Percentiles rank a stretch among this genome's conserved stretches.
phyloP scores from a whole-genome alignment of 1,284 basidiomycete genomes.

The Spongispora temasekensis region DNA sequence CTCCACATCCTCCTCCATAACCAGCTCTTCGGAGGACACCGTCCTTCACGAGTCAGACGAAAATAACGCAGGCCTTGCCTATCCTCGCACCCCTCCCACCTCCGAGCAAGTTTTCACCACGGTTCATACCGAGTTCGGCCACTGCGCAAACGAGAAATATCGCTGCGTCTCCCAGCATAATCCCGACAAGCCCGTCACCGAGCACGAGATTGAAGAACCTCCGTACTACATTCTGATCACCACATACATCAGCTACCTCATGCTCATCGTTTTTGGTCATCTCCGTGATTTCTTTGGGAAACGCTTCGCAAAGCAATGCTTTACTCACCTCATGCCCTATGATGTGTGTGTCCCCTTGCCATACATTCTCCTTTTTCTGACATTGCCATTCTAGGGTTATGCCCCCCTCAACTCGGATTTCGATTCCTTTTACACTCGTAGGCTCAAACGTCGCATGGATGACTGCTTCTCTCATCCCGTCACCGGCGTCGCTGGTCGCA shows the following conservation, averaged over 20 bases:
- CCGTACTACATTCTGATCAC: slow-evolving; percentile 89
- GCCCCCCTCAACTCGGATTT: slow-evolving; percentile 98
- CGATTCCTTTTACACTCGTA: slow-evolving; percentile 98
- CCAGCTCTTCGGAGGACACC: slow-evolving; percentile 63
- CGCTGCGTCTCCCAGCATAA: slow-evolving; percentile 68
- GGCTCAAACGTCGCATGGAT: slow-evolving; percentile 92
- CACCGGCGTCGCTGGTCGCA: slow-evolving; percentile 95
- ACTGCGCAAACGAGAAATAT: slow-evolving; percentile 73
- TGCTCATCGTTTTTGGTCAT: slow-evolving; percentile 90
- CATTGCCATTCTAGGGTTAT: slow-evolving; percentile 66
- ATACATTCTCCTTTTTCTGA: slow-evolving; percentile 6
- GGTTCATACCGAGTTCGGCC: slow-evolving; percentile 85
- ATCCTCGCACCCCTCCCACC: slow-evolving; percentile 64
- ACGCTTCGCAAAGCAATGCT: slow-evolving; percentile 70
- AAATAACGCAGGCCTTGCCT: slow-evolving; percentile 51
- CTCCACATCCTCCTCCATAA: slow-evolving; percentile 69
- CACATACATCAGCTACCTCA: slow-evolving; percentile 90
- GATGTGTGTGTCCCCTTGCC: slow-evolving; percentile 56
- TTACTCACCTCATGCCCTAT: slow-evolving; percentile 80
- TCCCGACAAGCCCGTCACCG: slow-evolving; percentile 48
- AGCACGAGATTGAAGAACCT: slow-evolving; percentile 72
- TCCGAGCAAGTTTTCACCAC: slow-evolving; percentile 76
- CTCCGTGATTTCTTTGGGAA: slow-evolving; percentile 96
- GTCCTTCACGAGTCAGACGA: slow-evolving; percentile 53
- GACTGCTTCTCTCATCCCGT: slow-evolving; percentile 95